phyloP scores from a whole-genome alignment of 2,329 filamentous ascomycete genomes.

The Fusarium odoratissimum region DNA sequence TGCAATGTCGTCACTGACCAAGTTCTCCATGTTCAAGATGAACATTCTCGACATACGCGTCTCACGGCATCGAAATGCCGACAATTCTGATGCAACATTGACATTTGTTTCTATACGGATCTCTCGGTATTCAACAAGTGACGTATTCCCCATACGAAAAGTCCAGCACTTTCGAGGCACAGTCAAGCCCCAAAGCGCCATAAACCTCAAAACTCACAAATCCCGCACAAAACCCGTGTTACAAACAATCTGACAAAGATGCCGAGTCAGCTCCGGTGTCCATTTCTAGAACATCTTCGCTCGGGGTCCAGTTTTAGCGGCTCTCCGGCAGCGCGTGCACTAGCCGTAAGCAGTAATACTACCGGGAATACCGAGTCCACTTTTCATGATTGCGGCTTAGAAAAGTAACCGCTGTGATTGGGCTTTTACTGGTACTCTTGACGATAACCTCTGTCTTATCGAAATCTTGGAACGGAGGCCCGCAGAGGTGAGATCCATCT shows the following conservation, averaged over 20 bases:
- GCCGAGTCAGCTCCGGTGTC: conserved; percentile 4
- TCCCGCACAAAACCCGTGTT: not conserved
- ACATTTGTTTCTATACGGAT: not conserved
- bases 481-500: not conserved
- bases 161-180: not conserved
- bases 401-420: not conserved
- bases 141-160: not conserved
- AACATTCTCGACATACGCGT: not conserved
- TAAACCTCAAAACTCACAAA: not conserved
- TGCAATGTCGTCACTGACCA: not conserved
- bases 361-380: not conserved
- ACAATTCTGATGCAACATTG: not conserved
- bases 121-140: not conserved
- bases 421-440: not conserved
- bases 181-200: not conserved
- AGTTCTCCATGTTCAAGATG: not conserved
- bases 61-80: not conserved
- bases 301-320: conserved; percentile 7
- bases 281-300: not conserved
- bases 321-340: not conserved
- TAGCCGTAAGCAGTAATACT: not conserved
- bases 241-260: not conserved
- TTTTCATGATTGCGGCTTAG: not conserved
- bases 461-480: not conserved
- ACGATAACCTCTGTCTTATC: conserved; percentile 9